Evolutionary conservation across 331 rosid genomes (phyloP), one percentile per base, ranked within the genome.

Genomic region (Erythrophleum ivorense): DNA sequence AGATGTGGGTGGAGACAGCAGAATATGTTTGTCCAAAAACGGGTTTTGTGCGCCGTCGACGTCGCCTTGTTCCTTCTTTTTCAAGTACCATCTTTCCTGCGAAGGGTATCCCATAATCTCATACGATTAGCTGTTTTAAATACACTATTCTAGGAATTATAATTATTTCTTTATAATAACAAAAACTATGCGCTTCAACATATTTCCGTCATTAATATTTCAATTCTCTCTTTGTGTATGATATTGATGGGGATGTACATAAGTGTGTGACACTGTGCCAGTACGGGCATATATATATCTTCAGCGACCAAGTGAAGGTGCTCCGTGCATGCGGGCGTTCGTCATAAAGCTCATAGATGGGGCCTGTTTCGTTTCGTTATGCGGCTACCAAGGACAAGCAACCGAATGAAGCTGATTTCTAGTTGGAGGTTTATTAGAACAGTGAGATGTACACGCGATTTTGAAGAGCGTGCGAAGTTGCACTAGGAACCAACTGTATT

Each of bases 21-120:
- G 80, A 38, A 55, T 76, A 76, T 84, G 90, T 84, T 75, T 77
- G 82, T 84, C 89, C 82, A 85, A 81, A 78, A 71, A 80, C 67
- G 82, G 82, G 76, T 34, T 87, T 58, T 65, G 82, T 63, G 63
- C 66, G 57, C 66, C 84, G 63, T 74, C 78, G 54, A 66, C 71
- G 58, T 60, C 68, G 15, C 59, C 77, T 15, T 81, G 78, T 57
- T 85, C 78, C 60, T 31, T 55, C 77, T 54, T 62, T 73, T 73
- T 73, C 85, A 89, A 80, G 90, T 85, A 75, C 90, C 21, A 33
- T 38, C 46, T 83, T 80, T 80, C 78, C 88, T 87, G 76, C 80
- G 69, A 76, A 52, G 64, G 49, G 21, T 15, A 41, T 33, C 31
- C 65, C 11, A 54, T 43, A 52, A 52, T 58, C 43, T 36, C 64